Conservation (phyloP, 306 rosid genomes). For the Glycine tomentella region DNA sequence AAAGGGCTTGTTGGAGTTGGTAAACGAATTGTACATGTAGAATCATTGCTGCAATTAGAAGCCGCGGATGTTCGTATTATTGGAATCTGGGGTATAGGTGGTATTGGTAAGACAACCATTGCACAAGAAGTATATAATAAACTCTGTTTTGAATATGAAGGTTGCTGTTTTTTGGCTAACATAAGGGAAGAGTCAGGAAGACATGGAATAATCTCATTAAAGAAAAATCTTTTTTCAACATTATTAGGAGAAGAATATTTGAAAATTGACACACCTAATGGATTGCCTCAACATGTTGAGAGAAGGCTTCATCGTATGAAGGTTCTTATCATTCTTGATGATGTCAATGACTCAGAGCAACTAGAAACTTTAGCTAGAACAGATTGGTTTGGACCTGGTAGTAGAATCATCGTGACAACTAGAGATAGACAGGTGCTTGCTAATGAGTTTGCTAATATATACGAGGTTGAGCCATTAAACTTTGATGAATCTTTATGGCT, state of each 20-base stretch:
- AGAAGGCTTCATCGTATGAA: slow-evolving; percentile 13
- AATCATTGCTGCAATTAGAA: slow-evolving; percentile 9
- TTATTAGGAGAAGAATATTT: slow-evolving; percentile 1
- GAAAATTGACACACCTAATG: not conserved
- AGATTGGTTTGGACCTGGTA: not conserved
- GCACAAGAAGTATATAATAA: slow-evolving; percentile 1
- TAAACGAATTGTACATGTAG: slow-evolving; percentile 5
- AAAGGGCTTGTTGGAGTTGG: slow-evolving; percentile 23
- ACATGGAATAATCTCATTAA: slow-evolving; percentile 1
- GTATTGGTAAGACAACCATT: slow-evolving; percentile 1
- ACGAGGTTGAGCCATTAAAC: not conserved
- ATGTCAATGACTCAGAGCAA: slow-evolving; percentile 8
- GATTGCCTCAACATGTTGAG: not conserved
- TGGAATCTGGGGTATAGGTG: slow-evolving; percentile 46
- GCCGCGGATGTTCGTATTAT: not conserved
- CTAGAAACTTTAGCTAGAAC: not conserved
- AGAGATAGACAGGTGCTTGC: slow-evolving; percentile 15
- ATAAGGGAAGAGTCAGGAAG: slow-evolving; percentile 27
- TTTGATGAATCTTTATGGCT: not conserved
- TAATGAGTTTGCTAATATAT: not conserved
- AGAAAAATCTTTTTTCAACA: not conserved
- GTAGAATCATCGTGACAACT: slow-evolving; percentile 17
- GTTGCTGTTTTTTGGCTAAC: not conserved
- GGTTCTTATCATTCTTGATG: slow-evolving; percentile 41
- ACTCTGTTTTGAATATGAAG: not conserved